Base-by-base conservation (phyloP, 768 basidiomycete genomes). In the Butyriboletus loyo region DNA sequence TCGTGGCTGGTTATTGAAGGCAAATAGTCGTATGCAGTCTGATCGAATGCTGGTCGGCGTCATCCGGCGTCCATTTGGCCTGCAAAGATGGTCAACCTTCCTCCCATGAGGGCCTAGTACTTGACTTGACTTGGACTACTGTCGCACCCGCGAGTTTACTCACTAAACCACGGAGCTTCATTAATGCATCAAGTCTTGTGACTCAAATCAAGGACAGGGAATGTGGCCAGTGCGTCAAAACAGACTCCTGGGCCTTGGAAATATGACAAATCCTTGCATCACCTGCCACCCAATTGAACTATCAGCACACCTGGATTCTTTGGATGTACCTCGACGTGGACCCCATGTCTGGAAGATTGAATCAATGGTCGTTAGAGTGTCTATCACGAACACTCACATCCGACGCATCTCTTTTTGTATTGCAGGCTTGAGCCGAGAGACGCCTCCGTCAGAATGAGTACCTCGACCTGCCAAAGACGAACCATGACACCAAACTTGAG, bases 371-470 rank as follows among this genome's bases (percentile, higher is more conserved):
- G 22, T 9, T 7, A 49, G 10, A 5, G 4, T 3, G 35, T 13
- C 13, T 21, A 21, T 15, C 28, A 14, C 7, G 34, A 25, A 46
- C 22, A 62, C 80, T 50, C 61, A 91, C 89, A 81, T 87, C 57
- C 75, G n/a, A n/a, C n/a, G 73, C 80, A 97, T 87, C 32, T 92
- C 73, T 9, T 85, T 81, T 66, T 91, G 86, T 53, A 98, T 86
- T 7, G 93, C 94, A 24, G 96, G 96, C 65, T 87, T 93, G 62
- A 98, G 78, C 69, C 91, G 95, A 7, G 89, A 83, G 7, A 81
- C 73, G 38, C 88, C 85, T 5, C 80, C 78, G 34, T 77, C 73
- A n/a, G 89, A 91, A 70, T 98, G 95, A 31, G 88, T 76, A 9
- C 94, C 94, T 72, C 93, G 95, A 14, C 89, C 89, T 89, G 15